These are phyloP conservation scores for Vachellia collinsii DNA, from an alignment of 306 rosid genomes.

Conservation along the genomic window DNA sequence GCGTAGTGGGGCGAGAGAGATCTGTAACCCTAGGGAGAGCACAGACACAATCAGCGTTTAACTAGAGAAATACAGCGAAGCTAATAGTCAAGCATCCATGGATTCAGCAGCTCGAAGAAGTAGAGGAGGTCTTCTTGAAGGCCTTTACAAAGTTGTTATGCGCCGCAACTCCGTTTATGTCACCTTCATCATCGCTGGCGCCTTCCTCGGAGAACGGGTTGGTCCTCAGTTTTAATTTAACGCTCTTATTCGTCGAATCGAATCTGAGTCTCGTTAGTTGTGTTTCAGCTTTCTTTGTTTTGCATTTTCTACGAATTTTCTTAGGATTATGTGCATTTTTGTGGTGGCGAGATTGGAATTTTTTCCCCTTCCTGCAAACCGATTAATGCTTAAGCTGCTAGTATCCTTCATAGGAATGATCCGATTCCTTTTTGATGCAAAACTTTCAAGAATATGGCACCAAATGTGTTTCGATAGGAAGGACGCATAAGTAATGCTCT, in stretches of 20 bases:
- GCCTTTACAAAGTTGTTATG: slow-evolving; percentile 77
- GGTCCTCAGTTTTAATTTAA: slow-evolving; percentile 2
- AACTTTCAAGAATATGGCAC: not conserved
- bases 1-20: not conserved
- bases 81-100: slow-evolving; percentile 46
- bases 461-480: not conserved
- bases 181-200: slow-evolving; percentile 87
- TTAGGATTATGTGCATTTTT: not conserved
- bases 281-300: not conserved
- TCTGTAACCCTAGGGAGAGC: slow-evolving; percentile 21
- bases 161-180: slow-evolving; percentile 91
- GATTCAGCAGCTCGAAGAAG: slow-evolving; percentile 59
- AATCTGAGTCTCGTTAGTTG: not conserved
- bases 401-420: not conserved
- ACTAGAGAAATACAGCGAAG: not conserved
- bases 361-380: not conserved
- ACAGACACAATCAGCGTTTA: not conserved
- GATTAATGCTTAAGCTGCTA: not conserved
- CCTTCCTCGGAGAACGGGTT: slow-evolving; percentile 94
- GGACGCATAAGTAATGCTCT: not conserved
- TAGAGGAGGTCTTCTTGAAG: slow-evolving; percentile 79
- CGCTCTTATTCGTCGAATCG: not conserved
- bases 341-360: not conserved
- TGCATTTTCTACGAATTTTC: not conserved
- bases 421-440: not conserved